Evolutionary conservation across 257 asterid species (phyloP), one percentile per base, ranked within the genome.

Genomic region (Thymus quinquecostatus): DNA sequence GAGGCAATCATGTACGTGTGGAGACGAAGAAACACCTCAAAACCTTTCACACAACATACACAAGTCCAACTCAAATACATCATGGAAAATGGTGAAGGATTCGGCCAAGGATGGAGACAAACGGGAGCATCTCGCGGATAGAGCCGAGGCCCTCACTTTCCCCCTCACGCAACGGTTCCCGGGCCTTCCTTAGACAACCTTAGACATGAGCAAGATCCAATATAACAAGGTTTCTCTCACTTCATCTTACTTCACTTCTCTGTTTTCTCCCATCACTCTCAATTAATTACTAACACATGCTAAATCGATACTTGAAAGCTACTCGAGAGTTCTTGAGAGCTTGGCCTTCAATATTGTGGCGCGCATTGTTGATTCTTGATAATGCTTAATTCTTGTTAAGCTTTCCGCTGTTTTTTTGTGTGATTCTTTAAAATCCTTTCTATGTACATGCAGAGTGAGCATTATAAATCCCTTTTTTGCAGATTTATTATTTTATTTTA

Each of bases 81-180:
- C 97, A 10, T 90, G 97, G 97, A 92, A 77, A 51, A 85, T 88
- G 78, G 87, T 90, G 8, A 90, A 85, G 82, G 96, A 90, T 75
- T 73, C 88, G 68, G 88, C 88, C 55, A 64, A 60, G 8, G 97
- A 90, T 77, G 83, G 75, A 10, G 91, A 85, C 32, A 90, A 79
- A 76, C 76, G 86, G 44, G 96, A 88, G 71, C 48, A 68, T 36
- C 83, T 90, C n/a, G 90, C 89, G 0, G 89, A 84, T 54, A 78
- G 92, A 78, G 96, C 96, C 8, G 92, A 90, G 77, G 85, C 85
- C 78, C 83, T 90, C 64, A 83, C 88, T 61, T 84, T 83, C 55
- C 81, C 86, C 89, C 75, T 90, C 80, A 88, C 80, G 75, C 91
- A 70, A 33, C 60, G 89, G 8, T 90, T 81, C 74, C 96, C 97